Percentiles rank a stretch among this genome's conserved stretches.
These are phyloP conservation scores for Volvox africanus DNA, from an alignment of 139 green algal species.

Conservation along the genomic window DNA sequence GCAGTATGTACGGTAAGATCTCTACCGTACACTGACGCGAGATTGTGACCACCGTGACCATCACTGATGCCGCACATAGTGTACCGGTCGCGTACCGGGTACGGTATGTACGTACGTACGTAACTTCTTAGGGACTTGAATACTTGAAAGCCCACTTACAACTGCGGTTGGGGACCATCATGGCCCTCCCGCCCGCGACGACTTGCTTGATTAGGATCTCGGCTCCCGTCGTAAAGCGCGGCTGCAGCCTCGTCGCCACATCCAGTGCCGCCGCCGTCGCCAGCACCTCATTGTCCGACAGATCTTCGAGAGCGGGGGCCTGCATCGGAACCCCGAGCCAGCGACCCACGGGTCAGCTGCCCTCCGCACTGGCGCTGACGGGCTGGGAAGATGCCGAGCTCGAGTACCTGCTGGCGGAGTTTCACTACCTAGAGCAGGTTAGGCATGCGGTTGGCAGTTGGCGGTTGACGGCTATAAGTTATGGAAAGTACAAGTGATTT, in stretches of 20 bases:
- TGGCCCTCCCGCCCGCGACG: no score
- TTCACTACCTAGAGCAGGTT: slow-evolving; percentile 67
- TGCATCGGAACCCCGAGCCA: neutral
- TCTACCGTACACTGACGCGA: no score
- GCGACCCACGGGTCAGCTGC: neutral
- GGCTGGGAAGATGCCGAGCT: slow-evolving; percentile 62
- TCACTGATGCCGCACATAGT: no score
- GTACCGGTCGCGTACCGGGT: no score
- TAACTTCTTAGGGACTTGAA: no score
- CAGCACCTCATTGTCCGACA: neutral
- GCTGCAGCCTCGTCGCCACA: slow-evolving; percentile 34
- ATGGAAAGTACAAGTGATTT: neutral
- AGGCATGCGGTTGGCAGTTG: neutral
- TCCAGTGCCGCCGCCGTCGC: neutral
- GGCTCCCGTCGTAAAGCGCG: slow-evolving; percentile 19
- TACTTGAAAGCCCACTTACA: no score
- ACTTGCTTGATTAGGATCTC: slow-evolving; percentile 34
- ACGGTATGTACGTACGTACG: no score
- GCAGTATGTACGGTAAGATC: slow-evolving; percentile 50
- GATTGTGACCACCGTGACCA: no score
- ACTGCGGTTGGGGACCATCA: no score
- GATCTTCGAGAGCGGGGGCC: neutral
- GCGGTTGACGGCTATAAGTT: neutral
- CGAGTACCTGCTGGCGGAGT: slow-evolving; percentile 66
- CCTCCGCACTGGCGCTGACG: neutral